Evolutionary conservation across 768 basidiomycete genomes (phyloP), one percentile per base, ranked within the genome.

Genomic region (Leccinum sublutescens): DNA sequence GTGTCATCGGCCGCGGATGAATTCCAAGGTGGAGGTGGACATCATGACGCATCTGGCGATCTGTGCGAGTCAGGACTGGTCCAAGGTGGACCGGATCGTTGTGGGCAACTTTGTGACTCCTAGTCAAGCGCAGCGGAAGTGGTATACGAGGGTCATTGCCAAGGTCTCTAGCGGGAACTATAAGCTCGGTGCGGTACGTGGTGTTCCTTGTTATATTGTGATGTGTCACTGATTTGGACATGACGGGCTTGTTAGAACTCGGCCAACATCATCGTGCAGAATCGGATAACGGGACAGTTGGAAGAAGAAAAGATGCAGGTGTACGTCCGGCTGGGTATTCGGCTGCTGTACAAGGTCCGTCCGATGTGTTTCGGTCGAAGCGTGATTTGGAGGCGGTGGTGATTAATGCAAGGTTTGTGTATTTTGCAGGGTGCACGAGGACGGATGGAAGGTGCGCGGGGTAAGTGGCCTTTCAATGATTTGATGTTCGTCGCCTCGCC

Each of bases 241-340:
- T 50, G 50, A 50, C 57, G 54, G 40, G 40, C n/a, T 64, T 43
- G 14, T 9, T 49, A 93, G 90, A 97, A 99, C 68, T 95, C 93
- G 54, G 96, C 95, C 25, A 99, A 99, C 70, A 97, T 99, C 64
- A 93, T 98, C 59, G 95, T 99, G 1, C 96, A 98, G 76, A 95
- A 98, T 70, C 82, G 96, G 14, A 74, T 85, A 72, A 95, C 93
- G 0, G 96, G 96, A 0, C 91, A 93, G 71, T 71, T 98, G 58
- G 90, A 95, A 69, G 96, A 99, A 75, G 96, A 98, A 77, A 98
- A 98, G 79, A 99, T 98, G 94, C 89, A 95, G 68, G 86, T 86
- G 12, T 98, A 97, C 69, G 93, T 98, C 0, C 79, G 95, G 40
- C 76, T 99, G 15, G 96, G 96, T 2, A 99, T 99, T 67, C 80